Conservation (phyloP, 257 asterid genomes). For the Solanum ossicruentum region DNA sequence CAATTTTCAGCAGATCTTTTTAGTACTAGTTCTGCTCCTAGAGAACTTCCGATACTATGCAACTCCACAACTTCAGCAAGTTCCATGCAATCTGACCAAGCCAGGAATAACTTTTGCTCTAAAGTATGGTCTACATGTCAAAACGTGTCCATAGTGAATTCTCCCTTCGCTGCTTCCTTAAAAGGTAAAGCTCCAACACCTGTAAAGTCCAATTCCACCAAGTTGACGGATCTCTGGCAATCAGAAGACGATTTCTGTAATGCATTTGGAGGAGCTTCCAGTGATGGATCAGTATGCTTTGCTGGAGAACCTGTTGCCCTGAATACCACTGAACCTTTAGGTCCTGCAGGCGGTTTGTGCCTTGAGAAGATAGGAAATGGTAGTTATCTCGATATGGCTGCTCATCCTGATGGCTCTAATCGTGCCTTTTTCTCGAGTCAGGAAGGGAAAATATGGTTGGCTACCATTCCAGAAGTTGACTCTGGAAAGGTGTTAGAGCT, state of each 20-base stretch:
- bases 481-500: constrained; percentile 48
- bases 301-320: constrained; percentile 40
- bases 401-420: constrained; percentile 82
- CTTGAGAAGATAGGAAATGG: constrained; percentile 77
- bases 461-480: constrained; percentile 52
- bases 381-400: constrained; percentile 58
- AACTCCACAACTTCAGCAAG: constrained; percentile 49
- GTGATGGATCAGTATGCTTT: constrained; percentile 41
- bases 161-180: constrained; percentile 52
- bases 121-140: constrained; percentile 67
- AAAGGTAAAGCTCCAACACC: constrained; percentile 38
- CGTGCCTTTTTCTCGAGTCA: constrained; percentile 81
- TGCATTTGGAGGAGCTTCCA: constrained; percentile 62
- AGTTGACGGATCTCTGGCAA: constrained; percentile 51
- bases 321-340: constrained; percentile 22
- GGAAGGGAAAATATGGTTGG: constrained; percentile 72
- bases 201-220: constrained; percentile 34
- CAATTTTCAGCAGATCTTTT: constrained; percentile 67
- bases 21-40: constrained; percentile 25
- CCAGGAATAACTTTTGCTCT: constrained; percentile 42
- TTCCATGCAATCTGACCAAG: constrained; percentile 38
- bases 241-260: constrained; percentile 60
- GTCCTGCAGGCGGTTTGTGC: constrained; percentile 66
- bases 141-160: constrained; percentile 41
- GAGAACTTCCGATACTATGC: constrained; percentile 60